Percentiles rank a stretch among this genome's conserved stretches.
These are phyloP conservation scores for Ascochyta clinopodiicola DNA, from an alignment of 2,329 filamentous ascomycete genomes.

Conservation along the genomic window DNA sequence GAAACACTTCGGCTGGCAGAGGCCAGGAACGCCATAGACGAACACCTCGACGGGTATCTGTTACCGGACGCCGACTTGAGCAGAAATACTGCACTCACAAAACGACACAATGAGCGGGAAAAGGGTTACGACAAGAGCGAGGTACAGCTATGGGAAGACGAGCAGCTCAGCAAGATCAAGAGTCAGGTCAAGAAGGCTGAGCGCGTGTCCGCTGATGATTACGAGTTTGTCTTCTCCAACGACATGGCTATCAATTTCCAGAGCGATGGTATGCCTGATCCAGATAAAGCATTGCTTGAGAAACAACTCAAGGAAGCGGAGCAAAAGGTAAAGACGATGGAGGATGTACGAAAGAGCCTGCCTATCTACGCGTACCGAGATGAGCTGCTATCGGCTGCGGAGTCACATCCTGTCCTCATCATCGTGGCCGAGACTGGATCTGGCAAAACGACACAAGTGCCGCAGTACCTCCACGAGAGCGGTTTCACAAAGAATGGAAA, in stretches of 20 bases:
- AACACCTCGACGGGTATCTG: constrained; percentile 88
- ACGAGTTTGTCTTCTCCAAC: constrained; percentile 92
- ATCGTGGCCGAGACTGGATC: constrained; percentile 94
- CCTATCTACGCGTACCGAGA: constrained; percentile 90
- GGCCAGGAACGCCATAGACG: constrained; percentile 85
- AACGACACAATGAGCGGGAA: constrained; percentile 83
- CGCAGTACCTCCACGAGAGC: constrained; percentile 85
- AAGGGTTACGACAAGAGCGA: constrained; percentile 91
- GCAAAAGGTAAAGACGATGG: constrained; percentile 83
- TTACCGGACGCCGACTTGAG: constrained; percentile 89
- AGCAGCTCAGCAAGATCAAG: constrained; percentile 86
- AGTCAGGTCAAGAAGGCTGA: constrained; percentile 64
- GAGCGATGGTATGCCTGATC: constrained; percentile 58
- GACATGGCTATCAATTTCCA: constrained; percentile 86
- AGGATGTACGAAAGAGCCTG: constrained; percentile 87
- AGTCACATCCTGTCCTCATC: constrained; percentile 84
- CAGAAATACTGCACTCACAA: constrained; percentile 89
- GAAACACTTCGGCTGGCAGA: constrained; percentile 80
- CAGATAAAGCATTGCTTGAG: constrained; percentile 74
- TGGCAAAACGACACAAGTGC: constrained; percentile 94
- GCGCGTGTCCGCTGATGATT: constrained; percentile 78
- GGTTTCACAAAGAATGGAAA: constrained; percentile 67
- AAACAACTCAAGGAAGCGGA: constrained; percentile 87
- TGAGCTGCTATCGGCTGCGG: constrained; percentile 84
- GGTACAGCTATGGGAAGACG: constrained; percentile 93